Conservation (phyloP, 1,284 basidiomycete genomes). For the Ustilago tritici region DNA sequence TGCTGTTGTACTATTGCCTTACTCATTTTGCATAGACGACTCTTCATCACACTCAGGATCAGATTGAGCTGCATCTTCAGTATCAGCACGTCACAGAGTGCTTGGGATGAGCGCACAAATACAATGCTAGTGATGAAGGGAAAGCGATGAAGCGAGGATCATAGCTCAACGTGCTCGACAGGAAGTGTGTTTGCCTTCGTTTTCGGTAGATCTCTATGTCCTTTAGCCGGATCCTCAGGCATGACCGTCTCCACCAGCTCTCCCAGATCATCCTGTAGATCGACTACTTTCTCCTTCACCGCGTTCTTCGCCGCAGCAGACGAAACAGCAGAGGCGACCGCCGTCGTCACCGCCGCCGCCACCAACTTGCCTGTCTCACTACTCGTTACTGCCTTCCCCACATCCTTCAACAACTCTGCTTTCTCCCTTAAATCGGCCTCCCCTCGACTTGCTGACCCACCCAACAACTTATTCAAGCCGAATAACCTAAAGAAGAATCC, state of each 20-base stretch:
- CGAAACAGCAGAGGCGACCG: conserved; percentile 19
- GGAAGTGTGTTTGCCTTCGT: conserved; percentile 31
- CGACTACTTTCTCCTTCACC: conserved; percentile 22
- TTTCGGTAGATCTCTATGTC: conserved; percentile 8
- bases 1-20: not conserved
- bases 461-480: conserved; percentile 38
- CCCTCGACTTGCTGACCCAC: conserved; percentile 21
- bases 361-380: conserved; percentile 9
- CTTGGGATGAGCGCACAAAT: not conserved
- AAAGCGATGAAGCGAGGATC: not conserved
- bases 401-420: conserved; percentile 18
- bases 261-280: conserved; percentile 39
- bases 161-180: conserved; percentile 42
- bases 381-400: conserved; percentile 7
- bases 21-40: not conserved
- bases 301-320: conserved; percentile 14
- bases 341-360: conserved; percentile 21
- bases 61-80: not conserved
- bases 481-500: conserved; percentile 49
- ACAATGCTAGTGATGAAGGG: not conserved
- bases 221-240: conserved; percentile 14
- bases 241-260: conserved; percentile 26
- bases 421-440: conserved; percentile 42
- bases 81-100: not conserved
- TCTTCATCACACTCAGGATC: not conserved